Percentiles rank a stretch among this genome's conserved stretches.
Evolutionary conservation across 2,329 filamentous ascomycete species (phyloP).

Genomic region (Neodidymelliopsis sp.): DNA sequence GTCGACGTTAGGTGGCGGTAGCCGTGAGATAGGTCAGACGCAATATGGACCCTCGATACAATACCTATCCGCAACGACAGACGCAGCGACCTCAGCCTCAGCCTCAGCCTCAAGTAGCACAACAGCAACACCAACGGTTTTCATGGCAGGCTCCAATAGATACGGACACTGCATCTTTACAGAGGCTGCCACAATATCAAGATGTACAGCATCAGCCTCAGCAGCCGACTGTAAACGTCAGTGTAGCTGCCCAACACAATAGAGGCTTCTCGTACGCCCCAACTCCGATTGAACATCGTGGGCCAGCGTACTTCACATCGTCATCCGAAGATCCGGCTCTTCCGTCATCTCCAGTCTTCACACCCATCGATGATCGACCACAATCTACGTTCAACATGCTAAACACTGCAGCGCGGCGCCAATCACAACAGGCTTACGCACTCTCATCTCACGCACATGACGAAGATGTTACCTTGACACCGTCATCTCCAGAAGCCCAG

Average conservation of each 20-base stretch:
- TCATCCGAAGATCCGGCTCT: slow-evolving; percentile 36
- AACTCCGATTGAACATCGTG: slow-evolving; percentile 46
- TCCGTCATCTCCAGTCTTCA: slow-evolving; percentile 36
- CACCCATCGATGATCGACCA: slow-evolving; percentile 35
- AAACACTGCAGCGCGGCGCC: slow-evolving; percentile 32
- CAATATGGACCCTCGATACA: slow-evolving; percentile 36
- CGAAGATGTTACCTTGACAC: slow-evolving; percentile 36
- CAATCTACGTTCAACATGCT: slow-evolving; percentile 36
- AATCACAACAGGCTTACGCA: slow-evolving; percentile 27
- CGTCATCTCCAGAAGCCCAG: slow-evolving; percentile 34
- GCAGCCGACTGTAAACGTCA: slow-evolving; percentile 8
- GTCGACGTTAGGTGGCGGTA: neutral
- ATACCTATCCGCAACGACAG: slow-evolving; percentile 22
- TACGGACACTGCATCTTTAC: neutral
- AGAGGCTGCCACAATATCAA: slow-evolving; percentile 8
- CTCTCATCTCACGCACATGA: slow-evolving; percentile 32
- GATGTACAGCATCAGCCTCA: slow-evolving; percentile 4
- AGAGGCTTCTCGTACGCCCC: slow-evolving; percentile 48
- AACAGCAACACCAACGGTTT: slow-evolving; percentile 23
- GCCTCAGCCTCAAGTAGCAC: slow-evolving; percentile 18
- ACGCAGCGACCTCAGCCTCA: slow-evolving; percentile 24
- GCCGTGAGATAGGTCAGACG: neutral
- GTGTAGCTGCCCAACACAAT: slow-evolving; percentile 18
- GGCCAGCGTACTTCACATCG: slow-evolving; percentile 32
- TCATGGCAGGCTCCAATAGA: slow-evolving; percentile 19